Percentiles rank a stretch among this genome's conserved stretches.
These are phyloP conservation scores for Calonectria ilicicola DNA, from an alignment of 2,329 filamentous ascomycete genomes.

Conservation along the genomic window DNA sequence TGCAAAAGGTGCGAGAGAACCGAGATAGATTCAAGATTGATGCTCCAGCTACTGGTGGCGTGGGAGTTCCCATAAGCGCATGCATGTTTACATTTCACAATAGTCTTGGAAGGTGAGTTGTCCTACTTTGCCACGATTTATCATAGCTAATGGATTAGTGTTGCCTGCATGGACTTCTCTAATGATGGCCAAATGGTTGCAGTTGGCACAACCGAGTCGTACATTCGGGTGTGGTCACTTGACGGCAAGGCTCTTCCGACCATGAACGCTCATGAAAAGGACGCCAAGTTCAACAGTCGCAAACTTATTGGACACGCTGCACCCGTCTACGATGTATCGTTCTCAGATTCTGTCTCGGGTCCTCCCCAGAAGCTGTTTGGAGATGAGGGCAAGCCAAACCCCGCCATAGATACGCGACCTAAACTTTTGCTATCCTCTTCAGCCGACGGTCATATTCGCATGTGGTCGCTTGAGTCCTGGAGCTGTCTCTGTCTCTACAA, in stretches of 20 bases:
- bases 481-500: conserved; percentile 95
- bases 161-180: conserved; percentile 96
- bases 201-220: conserved; percentile 91
- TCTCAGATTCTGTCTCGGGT: conserved; percentile 78
- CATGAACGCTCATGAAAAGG: conserved; percentile 69
- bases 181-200: conserved; percentile 90
- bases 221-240: conserved; percentile 93
- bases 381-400: conserved; percentile 56
- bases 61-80: conserved; percentile 85
- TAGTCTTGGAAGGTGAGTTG: conserved; percentile 84
- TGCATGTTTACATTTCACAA: conserved; percentile 99
- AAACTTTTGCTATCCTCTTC: conserved; percentile 89
- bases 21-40: conserved; percentile 93
- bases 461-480: conserved; percentile 95
- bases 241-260: conserved; percentile 85
- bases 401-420: conserved; percentile 65
- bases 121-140: conserved; percentile 5
- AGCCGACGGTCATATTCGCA: conserved; percentile 86
- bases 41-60: conserved; percentile 78
- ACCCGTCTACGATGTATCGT: conserved; percentile 89
- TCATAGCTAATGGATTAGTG: conserved; percentile 59
- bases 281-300: conserved; percentile 71
- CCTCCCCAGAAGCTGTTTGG: conserved; percentile 62
- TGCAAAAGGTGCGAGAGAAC: conserved; percentile 93
- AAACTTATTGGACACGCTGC: conserved; percentile 90